These are phyloP conservation scores for Cladosporium sp. DNA, from an alignment of 2,329 filamentous ascomycete species.

Conservation along the genomic window DNA sequence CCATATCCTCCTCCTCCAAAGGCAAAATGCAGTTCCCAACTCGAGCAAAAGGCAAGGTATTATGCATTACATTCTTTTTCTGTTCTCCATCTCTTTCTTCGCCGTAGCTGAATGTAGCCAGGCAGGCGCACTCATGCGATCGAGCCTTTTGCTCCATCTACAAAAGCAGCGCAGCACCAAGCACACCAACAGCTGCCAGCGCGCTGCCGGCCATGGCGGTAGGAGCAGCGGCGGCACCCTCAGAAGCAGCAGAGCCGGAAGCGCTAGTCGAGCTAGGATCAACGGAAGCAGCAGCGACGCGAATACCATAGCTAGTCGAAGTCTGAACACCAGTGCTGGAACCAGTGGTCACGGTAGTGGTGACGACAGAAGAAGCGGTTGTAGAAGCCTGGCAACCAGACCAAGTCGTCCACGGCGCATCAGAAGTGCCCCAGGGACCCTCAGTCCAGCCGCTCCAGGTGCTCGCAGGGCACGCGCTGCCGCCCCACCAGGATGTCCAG, in stretches of 20 bases:
- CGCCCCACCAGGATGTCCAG: constrained; percentile 42
- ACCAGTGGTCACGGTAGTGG: constrained; percentile 35
- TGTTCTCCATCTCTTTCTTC: background rate
- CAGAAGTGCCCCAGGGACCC: constrained; percentile 33
- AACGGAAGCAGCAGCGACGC: constrained; percentile 32
- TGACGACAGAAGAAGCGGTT: constrained; percentile 35
- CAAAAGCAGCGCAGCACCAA: constrained; percentile 37
- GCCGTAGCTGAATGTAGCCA: too few species aligned
- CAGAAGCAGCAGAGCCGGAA: constrained; percentile 25
- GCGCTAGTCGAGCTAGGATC: constrained; percentile 21
- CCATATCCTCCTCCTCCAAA: background rate
- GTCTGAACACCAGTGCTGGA: constrained; percentile 28
- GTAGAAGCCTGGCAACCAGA: constrained; percentile 37
- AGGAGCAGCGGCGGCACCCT: constrained; percentile 30
- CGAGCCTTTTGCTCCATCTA: constrained; percentile 20
- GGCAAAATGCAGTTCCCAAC: background rate
- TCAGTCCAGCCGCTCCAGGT: constrained; percentile 41
- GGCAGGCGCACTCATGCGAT: too few species aligned
- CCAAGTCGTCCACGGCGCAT: constrained; percentile 42
- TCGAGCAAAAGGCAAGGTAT: background rate
- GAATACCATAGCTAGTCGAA: constrained; percentile 36
- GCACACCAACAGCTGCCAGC: constrained; percentile 34
- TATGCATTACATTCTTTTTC: constrained; percentile 1
- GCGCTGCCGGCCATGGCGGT: constrained; percentile 32
- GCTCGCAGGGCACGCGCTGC: constrained; percentile 35